Evolutionary conservation across 208 protist species (phyloP).

Genomic region (Acanthamoeba quina): DNA sequence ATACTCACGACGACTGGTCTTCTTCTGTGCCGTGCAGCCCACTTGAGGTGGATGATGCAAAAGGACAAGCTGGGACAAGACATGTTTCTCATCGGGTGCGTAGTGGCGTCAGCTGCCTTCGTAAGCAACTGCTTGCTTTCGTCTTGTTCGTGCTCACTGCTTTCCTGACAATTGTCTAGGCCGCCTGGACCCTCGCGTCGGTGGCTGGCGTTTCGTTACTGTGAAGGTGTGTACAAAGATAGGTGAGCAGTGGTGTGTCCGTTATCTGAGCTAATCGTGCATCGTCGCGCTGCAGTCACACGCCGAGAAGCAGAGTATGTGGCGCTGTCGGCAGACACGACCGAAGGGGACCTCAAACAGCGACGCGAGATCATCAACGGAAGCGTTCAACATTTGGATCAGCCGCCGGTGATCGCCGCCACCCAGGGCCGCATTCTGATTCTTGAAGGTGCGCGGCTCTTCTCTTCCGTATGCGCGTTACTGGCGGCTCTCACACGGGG

Average conservation of each 20-base stretch:
- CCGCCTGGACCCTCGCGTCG: conserved; percentile 92
- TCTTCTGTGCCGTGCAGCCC: conserved; percentile 35
- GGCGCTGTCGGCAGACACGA: conserved; percentile 95
- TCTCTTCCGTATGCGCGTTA: background rate
- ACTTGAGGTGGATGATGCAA: conserved; percentile 94
- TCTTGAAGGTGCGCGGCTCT: conserved; percentile 90
- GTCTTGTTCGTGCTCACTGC: background rate
- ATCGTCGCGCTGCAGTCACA: background rate
- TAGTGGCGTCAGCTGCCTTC: background rate
- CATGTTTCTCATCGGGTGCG: conserved; percentile 95
- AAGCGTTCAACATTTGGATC: conserved; percentile 94
- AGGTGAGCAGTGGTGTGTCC: background rate
- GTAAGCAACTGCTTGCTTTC: background rate
- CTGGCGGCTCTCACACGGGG: background rate
- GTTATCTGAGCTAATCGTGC: background rate
- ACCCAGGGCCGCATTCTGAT: conserved; percentile 93
- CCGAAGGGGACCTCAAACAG: conserved; percentile 96
- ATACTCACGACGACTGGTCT: background rate
- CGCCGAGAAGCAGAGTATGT: conserved; percentile 92
- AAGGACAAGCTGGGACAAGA: conserved; percentile 95
- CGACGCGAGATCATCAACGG: conserved; percentile 91
- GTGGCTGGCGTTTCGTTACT: conserved; percentile 89
- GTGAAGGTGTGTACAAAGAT: conserved; percentile 73
- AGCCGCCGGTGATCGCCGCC: conserved; percentile 95
- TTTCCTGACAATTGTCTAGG: conserved; percentile 1